Evolutionary conservation across 768 basidiomycete genomes (phyloP), one percentile per base, ranked within the genome.

Genomic region (Harrya chromipes): DNA sequence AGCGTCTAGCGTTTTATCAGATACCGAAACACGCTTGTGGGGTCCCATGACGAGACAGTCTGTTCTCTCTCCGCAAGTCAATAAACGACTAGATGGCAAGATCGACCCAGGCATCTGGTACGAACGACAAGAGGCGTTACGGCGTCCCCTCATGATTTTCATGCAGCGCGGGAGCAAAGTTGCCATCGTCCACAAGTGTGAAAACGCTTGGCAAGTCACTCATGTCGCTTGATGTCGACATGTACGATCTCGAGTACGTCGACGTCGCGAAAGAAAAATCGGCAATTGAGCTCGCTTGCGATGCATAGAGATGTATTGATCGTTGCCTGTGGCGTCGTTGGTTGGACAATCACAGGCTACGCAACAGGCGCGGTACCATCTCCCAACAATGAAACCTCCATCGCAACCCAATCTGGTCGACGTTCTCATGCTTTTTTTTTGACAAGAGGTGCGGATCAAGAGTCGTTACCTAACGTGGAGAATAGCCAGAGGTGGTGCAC

Each of bases 381-480:
- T 14, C 17, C 21, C 44, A 10, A 49, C 47, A 16, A 51, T 49
- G 46, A 45, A 50, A 48, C 47, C 40, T 62, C 35, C 21, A 36
- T 20, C 33, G 42, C 41, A 33, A 33, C 53, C 52, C 39, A 35
- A 60, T 49, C 40, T 19, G 39, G 58, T 37, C 38, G 37, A 36
- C 24, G 31, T 65, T 67, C 62, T 50, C 63, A 67, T 61, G 62
- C 33, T 46, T 41, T 41, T 17, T 20, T 16, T 6, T 33, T 33
- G 33, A 33, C 46, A 40, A 16, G 37, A 46, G 31, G 16, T 29
- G 34, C 34, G 26, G 42, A 40, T 39, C 43, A 41, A 27, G 49
- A 36, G 14, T 14, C 37, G 21, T 60, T 40, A 59, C 50, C 19
- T 29, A 37, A 51, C 4, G 23, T 11, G 47, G 29, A 8, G 29